These are phyloP conservation scores for Platismatia glauca DNA, from an alignment of 495 filamentous ascomycete genomes.

Conservation along the genomic window DNA sequence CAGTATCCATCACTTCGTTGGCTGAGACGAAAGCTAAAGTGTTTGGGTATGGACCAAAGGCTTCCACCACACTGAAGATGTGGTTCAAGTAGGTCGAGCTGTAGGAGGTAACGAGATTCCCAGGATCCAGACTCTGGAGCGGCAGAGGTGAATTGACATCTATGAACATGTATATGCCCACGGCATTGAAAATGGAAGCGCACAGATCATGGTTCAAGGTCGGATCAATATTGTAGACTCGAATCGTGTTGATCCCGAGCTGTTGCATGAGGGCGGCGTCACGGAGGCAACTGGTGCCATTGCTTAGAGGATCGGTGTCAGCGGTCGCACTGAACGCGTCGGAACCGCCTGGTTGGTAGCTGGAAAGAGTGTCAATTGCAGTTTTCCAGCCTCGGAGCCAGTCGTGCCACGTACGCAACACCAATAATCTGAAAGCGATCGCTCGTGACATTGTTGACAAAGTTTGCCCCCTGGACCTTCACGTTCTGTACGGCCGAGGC, in stretches of 20 bases:
- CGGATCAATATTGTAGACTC: constrained; percentile 87
- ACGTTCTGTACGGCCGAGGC: constrained; percentile 63
- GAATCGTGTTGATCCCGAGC: constrained; percentile 82
- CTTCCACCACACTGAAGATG: constrained; percentile 84
- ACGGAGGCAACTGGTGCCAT: constrained; percentile 66
- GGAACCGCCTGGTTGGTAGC: constrained; percentile 85
- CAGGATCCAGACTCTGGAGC: constrained; percentile 66
- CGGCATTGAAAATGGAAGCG: constrained; percentile 83
- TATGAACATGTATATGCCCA: constrained; percentile 58
- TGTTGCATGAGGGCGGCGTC: constrained; percentile 90
- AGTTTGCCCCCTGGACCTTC: constrained; percentile 65
- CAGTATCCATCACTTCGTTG: constrained; percentile 51
- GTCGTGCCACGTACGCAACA: constrained; percentile 51
- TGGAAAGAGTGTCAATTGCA: constrained; percentile 23
- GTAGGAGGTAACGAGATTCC: constrained; percentile 61
- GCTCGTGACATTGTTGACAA: constrained; percentile 69
- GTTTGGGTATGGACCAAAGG: constrained; percentile 90
- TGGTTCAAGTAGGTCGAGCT: constrained; percentile 65
- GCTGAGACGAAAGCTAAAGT: constrained; percentile 84
- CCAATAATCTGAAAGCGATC: constrained; percentile 84
- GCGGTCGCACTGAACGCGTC: constrained; percentile 59
- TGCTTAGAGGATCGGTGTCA: constrained; percentile 63
- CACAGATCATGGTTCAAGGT: constrained; percentile 79
- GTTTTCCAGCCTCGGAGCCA: not conserved
- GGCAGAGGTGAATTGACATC: constrained; percentile 90